These are phyloP conservation scores for Colletotrichum lini DNA, from an alignment of 2,329 filamentous ascomycete species.

Conservation along the genomic window DNA sequence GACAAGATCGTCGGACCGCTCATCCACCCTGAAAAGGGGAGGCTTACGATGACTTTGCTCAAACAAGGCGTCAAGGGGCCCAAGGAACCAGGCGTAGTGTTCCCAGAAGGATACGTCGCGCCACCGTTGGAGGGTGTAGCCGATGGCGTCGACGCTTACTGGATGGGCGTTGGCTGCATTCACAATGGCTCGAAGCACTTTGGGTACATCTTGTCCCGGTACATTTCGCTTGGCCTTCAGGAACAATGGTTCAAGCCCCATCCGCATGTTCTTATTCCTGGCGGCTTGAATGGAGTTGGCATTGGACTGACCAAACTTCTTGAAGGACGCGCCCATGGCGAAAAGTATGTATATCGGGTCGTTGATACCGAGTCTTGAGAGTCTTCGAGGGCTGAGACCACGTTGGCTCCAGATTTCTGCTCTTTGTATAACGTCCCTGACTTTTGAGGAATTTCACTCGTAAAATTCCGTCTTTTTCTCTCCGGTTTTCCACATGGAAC, in stretches of 20 bases:
- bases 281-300: neutral
- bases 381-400: too few relatives aligned
- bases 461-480: too few relatives aligned
- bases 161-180: neutral
- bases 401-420: too few relatives aligned
- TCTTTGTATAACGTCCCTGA: too few relatives aligned
- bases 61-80: too few relatives aligned
- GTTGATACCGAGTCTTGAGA: neutral
- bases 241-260: conserved; percentile 19
- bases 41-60: too few relatives aligned
- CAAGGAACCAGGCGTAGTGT: neutral
- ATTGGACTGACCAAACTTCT: neutral
- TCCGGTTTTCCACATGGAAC: too few relatives aligned
- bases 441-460: too few relatives aligned
- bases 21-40: too few relatives aligned
- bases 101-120: neutral
- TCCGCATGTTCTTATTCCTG: neutral
- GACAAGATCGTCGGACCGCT: too few relatives aligned
- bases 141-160: neutral
- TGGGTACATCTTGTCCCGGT: conserved; percentile 1
- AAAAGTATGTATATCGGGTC: neutral
- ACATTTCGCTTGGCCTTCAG: neutral
- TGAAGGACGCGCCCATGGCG: neutral
- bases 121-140: neutral
- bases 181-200: neutral